These are phyloP conservation scores for Sarocladium strictum DNA, from an alignment of 2,329 filamentous ascomycete species.

Conservation along the genomic window DNA sequence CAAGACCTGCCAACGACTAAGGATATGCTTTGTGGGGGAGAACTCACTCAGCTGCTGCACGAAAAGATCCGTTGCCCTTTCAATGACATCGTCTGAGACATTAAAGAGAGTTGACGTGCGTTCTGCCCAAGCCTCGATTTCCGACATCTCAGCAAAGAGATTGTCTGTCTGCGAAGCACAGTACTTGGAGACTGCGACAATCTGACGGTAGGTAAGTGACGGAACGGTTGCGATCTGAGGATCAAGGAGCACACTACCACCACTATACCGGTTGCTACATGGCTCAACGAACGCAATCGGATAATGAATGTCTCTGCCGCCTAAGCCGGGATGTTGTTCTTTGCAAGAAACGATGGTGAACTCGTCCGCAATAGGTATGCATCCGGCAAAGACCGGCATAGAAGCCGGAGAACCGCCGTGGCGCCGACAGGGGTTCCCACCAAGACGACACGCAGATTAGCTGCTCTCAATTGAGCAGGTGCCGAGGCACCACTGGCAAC, in stretches of 20 bases:
- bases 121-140: not conserved
- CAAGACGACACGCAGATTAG: no score
- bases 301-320: no score
- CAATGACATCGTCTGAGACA: not conserved
- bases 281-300: not conserved
- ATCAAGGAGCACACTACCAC: not conserved
- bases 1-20: not conserved
- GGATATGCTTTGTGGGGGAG: no score
- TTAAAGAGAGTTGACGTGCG: not conserved
- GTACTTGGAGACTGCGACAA: no score
- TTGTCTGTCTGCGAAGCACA: no score
- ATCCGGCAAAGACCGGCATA: not conserved
- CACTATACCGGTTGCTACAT: not conserved
- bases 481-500: not conserved
- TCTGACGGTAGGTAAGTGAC: no score
- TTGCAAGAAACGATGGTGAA: no score
- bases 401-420: not conserved
- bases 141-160: not conserved
- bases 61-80: not conserved
- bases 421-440: not conserved
- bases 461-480: not conserved
- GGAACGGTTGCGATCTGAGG: no score
- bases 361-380: no score
- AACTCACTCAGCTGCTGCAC: constrained; percentile 1
- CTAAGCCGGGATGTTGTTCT: no score